Base-by-base conservation (phyloP, 441 rosid genomes). In the Codiaeum variegatum region DNA sequence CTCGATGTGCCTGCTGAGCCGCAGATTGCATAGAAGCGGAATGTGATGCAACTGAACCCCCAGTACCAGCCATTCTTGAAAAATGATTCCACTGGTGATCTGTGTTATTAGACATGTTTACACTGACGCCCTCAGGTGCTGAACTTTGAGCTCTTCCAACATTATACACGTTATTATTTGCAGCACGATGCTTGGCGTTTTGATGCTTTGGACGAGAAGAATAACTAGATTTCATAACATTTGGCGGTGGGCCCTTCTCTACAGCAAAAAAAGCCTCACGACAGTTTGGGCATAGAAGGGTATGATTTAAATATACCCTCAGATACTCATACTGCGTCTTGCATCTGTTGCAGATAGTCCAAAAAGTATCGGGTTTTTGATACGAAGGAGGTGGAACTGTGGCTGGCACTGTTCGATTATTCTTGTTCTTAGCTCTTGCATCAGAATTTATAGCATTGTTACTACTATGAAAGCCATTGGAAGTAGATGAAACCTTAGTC, bases 321-420 rank as follows among this genome's bases (percentile, higher is more conserved):
- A 85, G 76, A 78, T 89, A 91, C 67, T 93, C 99, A 70, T 83
- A 96, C 49, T 91, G 98, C 10, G 88, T 91, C 79, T 75, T 83
- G 83, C 99, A 96, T 47, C 73, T 73, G 55, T 77, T 80, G 76
- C 99, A 96, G 60, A 85, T 83, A 55, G 97, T 96, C 99, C 99
- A 96, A 75, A 96, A 96, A 19, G 99, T 96, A 29, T 71, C 79
- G 34, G 85, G 75, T 67, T 88, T 82, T 66, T 44, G 76, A 68
- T 55, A 38, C 7, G 84, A 70, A 66, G 86, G 58, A 70, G 82
- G 23, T 26, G 70, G 69, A 68, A 24, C 78, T 11, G 73, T 55
- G 29, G 85, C n/a, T 0, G 79, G 71, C 28, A 69, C 77, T 16
- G 68, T 62, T 44, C 54, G 69, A 13, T 70, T 56, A 23, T 66